These are phyloP conservation scores for Ganoderma lingzhi DNA, from an alignment of 1,284 basidiomycete genomes.

Conservation along the genomic window DNA sequence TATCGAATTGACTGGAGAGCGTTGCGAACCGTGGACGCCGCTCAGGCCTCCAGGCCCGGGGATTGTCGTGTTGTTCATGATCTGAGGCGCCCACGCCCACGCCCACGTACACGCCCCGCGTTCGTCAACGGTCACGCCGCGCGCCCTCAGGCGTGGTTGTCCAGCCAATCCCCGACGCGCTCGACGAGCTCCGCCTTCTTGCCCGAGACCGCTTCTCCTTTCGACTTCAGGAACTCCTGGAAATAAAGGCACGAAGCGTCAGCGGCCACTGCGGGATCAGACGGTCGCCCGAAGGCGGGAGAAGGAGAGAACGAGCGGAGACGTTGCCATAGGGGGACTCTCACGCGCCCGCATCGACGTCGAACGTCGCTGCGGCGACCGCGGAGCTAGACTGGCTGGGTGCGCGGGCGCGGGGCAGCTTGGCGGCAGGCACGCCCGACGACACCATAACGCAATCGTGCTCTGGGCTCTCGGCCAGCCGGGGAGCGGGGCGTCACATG, in stretches of 20 bases:
- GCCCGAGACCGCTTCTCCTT: conserved; percentile 65
- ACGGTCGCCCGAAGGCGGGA: conserved; percentile 6
- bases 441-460: conserved; percentile 14
- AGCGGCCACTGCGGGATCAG: conserved; percentile 24
- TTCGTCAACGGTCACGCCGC: background rate
- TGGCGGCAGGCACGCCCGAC: conserved; percentile 12
- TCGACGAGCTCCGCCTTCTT: conserved; percentile 77
- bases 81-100: background rate
- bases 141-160: conserved; percentile 44
- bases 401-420: conserved; percentile 3
- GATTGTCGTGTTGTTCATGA: background rate
- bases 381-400: conserved; percentile 22
- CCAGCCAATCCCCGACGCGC: conserved; percentile 67
- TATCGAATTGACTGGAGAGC: background rate
- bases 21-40: background rate
- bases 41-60: conserved; percentile 9
- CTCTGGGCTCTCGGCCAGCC: conserved; percentile 11
- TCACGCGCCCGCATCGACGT: conserved; percentile 15
- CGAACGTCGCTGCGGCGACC: conserved; percentile 15
- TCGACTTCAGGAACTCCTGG: conserved; percentile 75
- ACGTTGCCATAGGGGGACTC: conserved; percentile 26
- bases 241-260: conserved; percentile 13
- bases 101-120: background rate
- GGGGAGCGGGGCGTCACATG: conserved; percentile 22
- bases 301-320: conserved; percentile 12